Evolutionary conservation across 139 green algal genomes (phyloP), one percentile per base, ranked within the genome.

Genomic region (Micractinium sp.): DNA sequence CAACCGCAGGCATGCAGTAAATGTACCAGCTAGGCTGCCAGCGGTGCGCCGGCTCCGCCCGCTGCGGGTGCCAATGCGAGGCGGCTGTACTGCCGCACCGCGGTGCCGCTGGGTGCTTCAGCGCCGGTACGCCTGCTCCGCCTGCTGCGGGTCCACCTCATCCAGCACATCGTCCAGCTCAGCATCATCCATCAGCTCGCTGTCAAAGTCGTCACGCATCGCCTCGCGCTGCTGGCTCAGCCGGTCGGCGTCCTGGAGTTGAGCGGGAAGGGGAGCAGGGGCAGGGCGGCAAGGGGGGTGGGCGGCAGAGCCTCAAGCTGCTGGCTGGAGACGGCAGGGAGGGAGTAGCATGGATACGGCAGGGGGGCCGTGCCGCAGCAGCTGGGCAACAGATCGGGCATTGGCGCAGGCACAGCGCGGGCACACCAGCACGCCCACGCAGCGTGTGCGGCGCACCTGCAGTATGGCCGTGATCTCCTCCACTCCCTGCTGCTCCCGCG

Each of bases 131-230:
- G 39, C 25, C 47, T 29, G 47, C n/a, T 39, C 53, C 13, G 15
- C 31, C 80, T 85, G 61, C 47, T 71, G 80, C 53, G 88, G 63
- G 36, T 89, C 89, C 56, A 90, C 66, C 61, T 90, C 85, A 15
- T 88, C 41, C 66, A 92, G 85, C 53, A 90, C 71, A 60, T 89
- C 89, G n/a, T 90, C 89, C 36, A 88, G 33, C 83, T 79, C 83
- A 47, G 56, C 81, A 27, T 86, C 82, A 23, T 90, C 89, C 61
- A 89, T 85, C 35, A 87, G 56, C 85, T 92, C 83, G 4, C 41
- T 35, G 27, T 66, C 78, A 77, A 90, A 81, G 38, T 87, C 85
- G 66, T 92, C 79, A 14, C 63, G 83, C 83, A 36, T 29, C n/a
- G 38, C 27, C 67, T 79, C 29, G 0, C 83, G 83, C 83, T 39